Conservation (phyloP, 192 early-diverging fungal species). For the Rhizophagus clarus region DNA sequence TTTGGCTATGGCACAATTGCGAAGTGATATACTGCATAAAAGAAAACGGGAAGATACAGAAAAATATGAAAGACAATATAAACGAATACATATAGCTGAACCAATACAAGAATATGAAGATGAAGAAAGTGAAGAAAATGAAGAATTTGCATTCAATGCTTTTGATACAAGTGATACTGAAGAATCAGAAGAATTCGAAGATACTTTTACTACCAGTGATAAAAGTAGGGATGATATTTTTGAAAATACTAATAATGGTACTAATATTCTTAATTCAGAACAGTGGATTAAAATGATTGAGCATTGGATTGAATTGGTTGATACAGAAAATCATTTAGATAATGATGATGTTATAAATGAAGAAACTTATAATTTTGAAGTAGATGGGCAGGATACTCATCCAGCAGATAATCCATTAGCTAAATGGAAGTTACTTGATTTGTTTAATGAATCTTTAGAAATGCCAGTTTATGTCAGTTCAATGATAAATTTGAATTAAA, state of each 20-base stretch:
- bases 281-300: slow-evolving; percentile 1
- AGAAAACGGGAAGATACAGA: background rate
- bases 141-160: slow-evolving; percentile 4
- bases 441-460: slow-evolving; percentile 24
- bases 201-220: background rate
- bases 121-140: background rate
- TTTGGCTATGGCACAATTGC: slow-evolving; percentile 13
- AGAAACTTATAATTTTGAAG: slow-evolving; percentile 3
- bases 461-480: background rate
- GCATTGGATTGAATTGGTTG: background rate
- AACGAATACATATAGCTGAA: background rate
- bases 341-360: background rate
- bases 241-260: background rate
- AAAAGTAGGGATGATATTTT: background rate
- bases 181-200: slow-evolving; percentile 6
- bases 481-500: too few species aligned
- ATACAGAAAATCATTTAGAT: slow-evolving; percentile 20
- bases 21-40: slow-evolving; percentile 11
- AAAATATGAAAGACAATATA: slow-evolving; percentile 14
- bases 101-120: background rate
- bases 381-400: background rate
- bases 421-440: slow-evolving; percentile 22
- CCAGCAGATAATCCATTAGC: slow-evolving; percentile 17
- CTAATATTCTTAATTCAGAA: background rate
- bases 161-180: slow-evolving; percentile 5